Conservation (phyloP, 208 protist species). For the Leishmania tropica region DNA sequence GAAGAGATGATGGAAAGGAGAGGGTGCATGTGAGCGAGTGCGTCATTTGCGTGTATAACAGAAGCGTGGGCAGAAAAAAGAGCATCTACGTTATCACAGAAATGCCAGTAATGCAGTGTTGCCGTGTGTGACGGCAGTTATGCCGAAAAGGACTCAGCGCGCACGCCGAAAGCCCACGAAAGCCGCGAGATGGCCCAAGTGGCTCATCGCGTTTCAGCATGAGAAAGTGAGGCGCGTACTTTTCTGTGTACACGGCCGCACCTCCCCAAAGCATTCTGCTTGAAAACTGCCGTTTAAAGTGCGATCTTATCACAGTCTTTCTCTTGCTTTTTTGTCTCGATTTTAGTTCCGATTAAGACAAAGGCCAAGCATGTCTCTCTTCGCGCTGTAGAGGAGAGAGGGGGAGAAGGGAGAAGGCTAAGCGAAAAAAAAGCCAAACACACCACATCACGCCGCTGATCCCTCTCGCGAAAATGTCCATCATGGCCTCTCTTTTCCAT, state of each 20-base stretch:
- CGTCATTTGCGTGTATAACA: background rate
- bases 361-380: constrained; percentile 31
- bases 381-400: background rate
- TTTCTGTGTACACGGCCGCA: background rate
- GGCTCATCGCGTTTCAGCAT: background rate
- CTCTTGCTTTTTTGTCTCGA: background rate
- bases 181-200: background rate
- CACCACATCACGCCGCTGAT: background rate
- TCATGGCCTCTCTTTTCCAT: background rate
- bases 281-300: background rate
- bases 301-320: background rate
- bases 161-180: background rate
- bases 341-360: constrained; percentile 15
- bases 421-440: background rate
- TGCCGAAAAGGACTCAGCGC: background rate
- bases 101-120: background rate
- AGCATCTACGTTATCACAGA: background rate
- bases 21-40: background rate
- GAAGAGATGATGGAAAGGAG: background rate
- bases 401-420: background rate
- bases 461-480: background rate
- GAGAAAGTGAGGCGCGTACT: background rate
- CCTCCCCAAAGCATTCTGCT: background rate
- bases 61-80: background rate
- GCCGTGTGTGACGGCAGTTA: background rate